phyloP scores from a whole-genome alignment of 768 basidiomycete species.

The Butyriboletus loyo region DNA sequence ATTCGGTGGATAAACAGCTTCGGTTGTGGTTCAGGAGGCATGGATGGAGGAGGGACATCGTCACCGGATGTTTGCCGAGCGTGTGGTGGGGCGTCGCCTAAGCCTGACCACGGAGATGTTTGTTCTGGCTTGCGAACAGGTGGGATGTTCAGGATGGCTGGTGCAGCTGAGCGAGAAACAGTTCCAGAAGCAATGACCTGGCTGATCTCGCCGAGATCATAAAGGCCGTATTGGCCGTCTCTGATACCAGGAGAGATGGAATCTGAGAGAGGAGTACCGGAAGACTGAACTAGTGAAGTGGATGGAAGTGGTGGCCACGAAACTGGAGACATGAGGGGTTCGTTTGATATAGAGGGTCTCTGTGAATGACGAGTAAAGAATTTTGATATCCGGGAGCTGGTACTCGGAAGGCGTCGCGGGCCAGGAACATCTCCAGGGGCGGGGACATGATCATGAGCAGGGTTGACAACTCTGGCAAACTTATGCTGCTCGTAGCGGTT shows the following conservation, averaged over 20 bases:
- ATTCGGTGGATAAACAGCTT: slow-evolving; percentile 19
- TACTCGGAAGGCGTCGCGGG: not conserved
- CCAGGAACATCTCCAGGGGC: not conserved
- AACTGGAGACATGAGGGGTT: slow-evolving; percentile 21
- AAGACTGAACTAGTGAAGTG: slow-evolving; percentile 1
- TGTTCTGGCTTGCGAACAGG: slow-evolving; percentile 1
- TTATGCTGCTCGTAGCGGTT: slow-evolving; percentile 5
- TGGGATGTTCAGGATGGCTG: slow-evolving; percentile 4
- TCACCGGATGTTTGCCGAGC: not conserved
- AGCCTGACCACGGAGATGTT: not conserved
- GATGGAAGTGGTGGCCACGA: slow-evolving; percentile 8
- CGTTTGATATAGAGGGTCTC: slow-evolving; percentile 17
- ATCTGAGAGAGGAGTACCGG: not conserved
- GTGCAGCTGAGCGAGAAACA: not conserved
- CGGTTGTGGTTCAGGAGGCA: not conserved
- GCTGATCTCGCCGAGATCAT: slow-evolving; percentile 4
- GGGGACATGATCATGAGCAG: not conserved
- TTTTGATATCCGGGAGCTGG: not conserved
- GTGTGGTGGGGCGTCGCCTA: not conserved
- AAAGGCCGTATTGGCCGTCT: not conserved
- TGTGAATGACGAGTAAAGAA: slow-evolving; percentile 4
- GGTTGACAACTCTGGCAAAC: slow-evolving; percentile 19
- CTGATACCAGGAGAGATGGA: not conserved
- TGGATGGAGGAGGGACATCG: not conserved
- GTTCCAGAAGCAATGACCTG: not conserved